Conservation (phyloP, 2,329 filamentous ascomycete species). For the Calycina herbarum region DNA sequence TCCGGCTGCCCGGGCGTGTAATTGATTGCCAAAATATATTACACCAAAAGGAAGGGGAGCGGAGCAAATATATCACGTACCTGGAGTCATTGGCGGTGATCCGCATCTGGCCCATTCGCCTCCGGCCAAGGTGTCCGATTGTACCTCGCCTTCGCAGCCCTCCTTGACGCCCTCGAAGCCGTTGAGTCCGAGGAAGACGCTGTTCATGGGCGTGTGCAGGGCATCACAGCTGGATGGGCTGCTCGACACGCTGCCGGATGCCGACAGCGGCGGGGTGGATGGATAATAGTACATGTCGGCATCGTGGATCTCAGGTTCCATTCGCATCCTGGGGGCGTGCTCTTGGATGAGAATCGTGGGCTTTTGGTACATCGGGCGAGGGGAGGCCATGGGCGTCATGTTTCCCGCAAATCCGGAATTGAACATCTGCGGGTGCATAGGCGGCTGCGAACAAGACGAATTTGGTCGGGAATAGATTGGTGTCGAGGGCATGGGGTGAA, state of each 20-base stretch:
- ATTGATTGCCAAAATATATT: slow-evolving; percentile 8
- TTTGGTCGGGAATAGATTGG: slow-evolving; percentile 65
- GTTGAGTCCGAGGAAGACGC: slow-evolving; percentile 72
- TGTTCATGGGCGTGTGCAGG: slow-evolving; percentile 79
- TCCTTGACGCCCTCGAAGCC: slow-evolving; percentile 68
- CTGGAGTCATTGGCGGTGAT: slow-evolving; percentile 87
- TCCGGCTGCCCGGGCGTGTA: background rate
- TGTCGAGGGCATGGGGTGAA: slow-evolving; percentile 60
- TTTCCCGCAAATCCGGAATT: slow-evolving; percentile 36
- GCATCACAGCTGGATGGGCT: slow-evolving; percentile 80
- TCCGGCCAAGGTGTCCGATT: slow-evolving; percentile 69
- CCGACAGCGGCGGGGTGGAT: slow-evolving; percentile 83
- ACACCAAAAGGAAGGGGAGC: background rate
- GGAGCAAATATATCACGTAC: slow-evolving; percentile 56
- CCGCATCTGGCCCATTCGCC: slow-evolving; percentile 75
- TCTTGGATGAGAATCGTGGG: slow-evolving; percentile 68
- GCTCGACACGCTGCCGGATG: slow-evolving; percentile 79
- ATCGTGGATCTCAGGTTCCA: slow-evolving; percentile 74
- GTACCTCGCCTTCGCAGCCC: slow-evolving; percentile 67
- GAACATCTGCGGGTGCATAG: slow-evolving; percentile 36
- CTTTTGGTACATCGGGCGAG: slow-evolving; percentile 71
- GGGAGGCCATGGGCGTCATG: slow-evolving; percentile 75
- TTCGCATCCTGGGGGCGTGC: slow-evolving; percentile 56
- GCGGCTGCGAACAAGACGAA: slow-evolving; percentile 64
- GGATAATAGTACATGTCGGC: slow-evolving; percentile 69